Evolutionary conservation across 192 early-diverging fungal genomes (phyloP), one percentile per base, ranked within the genome.

Genomic region (Linderina pennispora): DNA sequence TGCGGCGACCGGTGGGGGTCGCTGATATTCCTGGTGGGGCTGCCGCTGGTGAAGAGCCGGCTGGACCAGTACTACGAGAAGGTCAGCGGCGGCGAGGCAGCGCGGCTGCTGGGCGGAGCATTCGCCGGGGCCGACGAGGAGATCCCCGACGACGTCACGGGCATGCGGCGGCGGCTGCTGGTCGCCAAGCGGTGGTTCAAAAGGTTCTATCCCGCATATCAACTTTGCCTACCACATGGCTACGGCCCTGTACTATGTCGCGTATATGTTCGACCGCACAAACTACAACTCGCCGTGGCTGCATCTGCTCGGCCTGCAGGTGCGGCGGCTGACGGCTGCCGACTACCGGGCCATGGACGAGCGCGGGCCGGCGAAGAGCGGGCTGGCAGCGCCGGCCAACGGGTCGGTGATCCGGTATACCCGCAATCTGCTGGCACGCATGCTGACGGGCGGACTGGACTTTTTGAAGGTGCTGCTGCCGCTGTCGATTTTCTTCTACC

Each of bases 401-500:
- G 73, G 65, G 0, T 62, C 69, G 3, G 32, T 47, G 13, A 50
- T 67, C 17, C 62, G 74, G 15, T 45, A 62, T 17, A 45, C 53
- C 14, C 62, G 58, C 23, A 70, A 57, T 25, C 43, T 79, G 8
- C 60, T 84, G 1, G 72, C 79, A 3, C 60, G 77, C 22, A 55
- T 77, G 20, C 49, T 69, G 18, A 22, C 48, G 1, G 62, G 73
- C 46, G 56, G 71, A 4, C 64, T 95, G 16, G 83, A 90, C 21
- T 69, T 86, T 49, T 77, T 91, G 26, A 85, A 87, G 48, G 79
- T 82, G 2, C 46, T 86, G 13, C 62, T 97, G 42, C 94, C 92
- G 18, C 79, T 92, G 75, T 85, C 87, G 0, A 88, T 97, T 15
- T 93, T 97, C 69, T 86, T 90, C 58, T 94, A 86, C 71, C 86